These are phyloP conservation scores for Trichoderma harzianum DNA, from an alignment of 2,329 filamentous ascomycete genomes.

Conservation along the genomic window DNA sequence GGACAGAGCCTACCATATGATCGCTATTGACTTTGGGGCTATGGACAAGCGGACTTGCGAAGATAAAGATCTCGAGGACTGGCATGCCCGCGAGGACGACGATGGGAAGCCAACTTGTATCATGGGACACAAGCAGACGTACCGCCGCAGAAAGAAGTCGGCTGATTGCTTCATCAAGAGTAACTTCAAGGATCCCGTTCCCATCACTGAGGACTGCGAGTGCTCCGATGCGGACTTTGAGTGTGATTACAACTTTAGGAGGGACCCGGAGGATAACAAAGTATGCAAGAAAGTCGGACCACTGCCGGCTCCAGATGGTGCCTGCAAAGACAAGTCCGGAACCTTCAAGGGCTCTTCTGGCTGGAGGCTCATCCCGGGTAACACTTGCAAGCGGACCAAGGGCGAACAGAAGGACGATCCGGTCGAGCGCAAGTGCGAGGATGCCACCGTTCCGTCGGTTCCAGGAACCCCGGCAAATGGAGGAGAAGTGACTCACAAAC, in stretches of 20 bases:
- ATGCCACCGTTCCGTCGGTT: constrained; percentile 37
- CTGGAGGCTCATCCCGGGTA: constrained; percentile 86
- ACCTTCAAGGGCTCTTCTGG: constrained; percentile 84
- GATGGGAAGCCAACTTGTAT: constrained; percentile 81
- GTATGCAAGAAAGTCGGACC: constrained; percentile 65
- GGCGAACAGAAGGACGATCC: constrained; percentile 66
- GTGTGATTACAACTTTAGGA: constrained; percentile 89
- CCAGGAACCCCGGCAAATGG: constrained; percentile 55
- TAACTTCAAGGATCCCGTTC: constrained; percentile 74
- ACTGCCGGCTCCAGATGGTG: constrained; percentile 64
- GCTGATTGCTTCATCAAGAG: constrained; percentile 86
- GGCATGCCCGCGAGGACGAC: constrained; percentile 78
- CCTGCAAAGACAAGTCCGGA: constrained; percentile 63
- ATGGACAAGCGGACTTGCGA: constrained; percentile 78
- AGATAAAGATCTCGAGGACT: constrained; percentile 77
- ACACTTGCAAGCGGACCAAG: constrained; percentile 61
- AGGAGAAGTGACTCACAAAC: constrained; percentile 62
- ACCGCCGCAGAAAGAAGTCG: constrained; percentile 77
- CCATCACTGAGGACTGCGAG: constrained; percentile 70
- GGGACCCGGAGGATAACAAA: constrained; percentile 59
- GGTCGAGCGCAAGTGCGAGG: constrained; percentile 76
- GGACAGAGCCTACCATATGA: constrained; percentile 57
- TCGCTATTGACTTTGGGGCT: constrained; percentile 78
- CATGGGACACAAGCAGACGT: constrained; percentile 94
- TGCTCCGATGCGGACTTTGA: constrained; percentile 87